Evolutionary conservation across 1,284 basidiomycete species (phyloP), one percentile per base, ranked within the genome.

Genomic region (Trichosporon ovoides): DNA sequence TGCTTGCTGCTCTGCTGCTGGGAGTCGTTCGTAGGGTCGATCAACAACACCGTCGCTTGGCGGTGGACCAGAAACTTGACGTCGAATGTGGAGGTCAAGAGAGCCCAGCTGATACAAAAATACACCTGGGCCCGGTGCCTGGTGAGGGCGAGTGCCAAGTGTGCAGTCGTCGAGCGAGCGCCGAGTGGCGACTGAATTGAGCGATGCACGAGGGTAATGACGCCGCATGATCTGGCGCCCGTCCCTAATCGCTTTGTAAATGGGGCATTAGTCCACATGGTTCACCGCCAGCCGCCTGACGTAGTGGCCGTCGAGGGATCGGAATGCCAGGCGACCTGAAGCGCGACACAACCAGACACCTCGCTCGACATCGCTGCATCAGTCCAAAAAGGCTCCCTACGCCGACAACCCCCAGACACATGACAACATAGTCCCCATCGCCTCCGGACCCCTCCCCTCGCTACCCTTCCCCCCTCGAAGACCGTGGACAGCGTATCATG

Each of bases 1-100:
- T 48, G 43, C 10, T 48, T 28, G 24, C 28, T 48, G 43, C 2
- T n/a, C 53, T 54, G 56, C 56, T 57, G 14, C 20, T 57, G 24
- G 38, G 18, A 4, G 7, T n/a, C 43, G 52, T 38, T 33, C 43
- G 12, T 14, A 38, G 53, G 51, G 48, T 49, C 34, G 52, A 31
- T 28, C 5, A 38, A 5, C n/a, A n/a, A 16, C 7, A 16, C 24
- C n/a, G n/a, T 3, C 24, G 14, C 22, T 10, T 18, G 22, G 7
- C 43, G 22, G 24, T 22, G 6, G 16, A 19, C 24, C 43, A 48
- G 43, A 48, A 48, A 48, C 24, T 48, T 31, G 35, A 14, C 22
- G 43, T 28, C 24, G n/a, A 1, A 14, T 2, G 40, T 28, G 34
- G 58, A 33, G 38, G 60, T 20, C 40, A 56, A 50, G 6, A 51